phyloP scores from a whole-genome alignment of 495 filamentous ascomycete species.

The Annulohypoxylon moriforme region DNA sequence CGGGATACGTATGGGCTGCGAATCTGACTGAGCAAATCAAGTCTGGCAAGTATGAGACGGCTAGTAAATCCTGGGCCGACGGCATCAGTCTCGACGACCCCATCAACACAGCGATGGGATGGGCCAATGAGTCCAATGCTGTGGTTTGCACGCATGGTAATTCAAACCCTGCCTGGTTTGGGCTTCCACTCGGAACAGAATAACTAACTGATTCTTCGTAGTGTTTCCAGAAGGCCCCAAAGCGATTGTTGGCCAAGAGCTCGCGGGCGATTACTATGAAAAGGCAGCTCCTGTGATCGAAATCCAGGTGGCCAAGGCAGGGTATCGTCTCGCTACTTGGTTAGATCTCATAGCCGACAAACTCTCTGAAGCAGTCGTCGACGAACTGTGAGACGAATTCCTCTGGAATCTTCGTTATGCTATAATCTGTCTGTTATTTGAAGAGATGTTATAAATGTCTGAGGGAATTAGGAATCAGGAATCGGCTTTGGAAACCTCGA shows the following conservation, averaged over 20 bases:
- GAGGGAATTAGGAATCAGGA: slow-evolving; percentile 16
- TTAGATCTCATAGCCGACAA: slow-evolving; percentile 65
- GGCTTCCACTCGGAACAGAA: background rate
- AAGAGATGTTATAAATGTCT: background rate
- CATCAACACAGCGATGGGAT: slow-evolving; percentile 63
- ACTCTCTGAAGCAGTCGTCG: slow-evolving; percentile 27
- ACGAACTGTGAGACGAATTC: slow-evolving; percentile 40
- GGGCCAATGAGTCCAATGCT: slow-evolving; percentile 71
- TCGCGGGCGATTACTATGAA: slow-evolving; percentile 72
- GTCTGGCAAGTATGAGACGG: slow-evolving; percentile 59
- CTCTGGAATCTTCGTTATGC: background rate
- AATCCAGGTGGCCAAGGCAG: slow-evolving; percentile 78
- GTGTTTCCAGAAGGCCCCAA: slow-evolving; percentile 67
- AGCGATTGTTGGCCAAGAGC: slow-evolving; percentile 66
- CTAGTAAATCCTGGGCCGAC: slow-evolving; percentile 58
- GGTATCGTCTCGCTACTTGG: slow-evolving; percentile 74
- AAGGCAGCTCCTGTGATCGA: slow-evolving; percentile 72
- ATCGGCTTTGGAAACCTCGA: slow-evolving; percentile 1
- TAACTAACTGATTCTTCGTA: slow-evolving; percentile 33
- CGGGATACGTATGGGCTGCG: slow-evolving; percentile 64
- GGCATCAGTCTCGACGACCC: slow-evolving; percentile 63
- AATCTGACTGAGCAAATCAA: slow-evolving; percentile 63
- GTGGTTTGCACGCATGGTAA: slow-evolving; percentile 68
- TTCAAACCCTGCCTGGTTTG: background rate
- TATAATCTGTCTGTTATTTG: background rate